Conservation (phyloP, 371 early-diverging fungal genomes). For the Rhizopus microsporus region DNA sequence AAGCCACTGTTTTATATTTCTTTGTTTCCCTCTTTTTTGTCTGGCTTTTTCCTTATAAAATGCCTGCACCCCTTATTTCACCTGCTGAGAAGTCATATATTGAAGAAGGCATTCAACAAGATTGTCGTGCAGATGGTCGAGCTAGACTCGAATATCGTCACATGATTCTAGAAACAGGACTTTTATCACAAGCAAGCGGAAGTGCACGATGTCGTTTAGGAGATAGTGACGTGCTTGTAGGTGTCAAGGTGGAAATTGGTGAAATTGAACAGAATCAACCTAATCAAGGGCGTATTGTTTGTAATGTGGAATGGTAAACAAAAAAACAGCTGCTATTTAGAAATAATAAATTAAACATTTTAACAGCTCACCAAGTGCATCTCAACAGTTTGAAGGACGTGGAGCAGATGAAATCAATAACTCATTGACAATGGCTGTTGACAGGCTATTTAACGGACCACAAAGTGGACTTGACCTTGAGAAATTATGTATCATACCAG, state of each 20-base stretch:
- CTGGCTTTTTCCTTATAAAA: conserved; percentile 11
- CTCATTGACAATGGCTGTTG: conserved; percentile 78
- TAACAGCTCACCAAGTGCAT: conserved; percentile 73
- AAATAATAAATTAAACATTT: conserved; percentile 4
- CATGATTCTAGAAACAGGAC: conserved; percentile 74
- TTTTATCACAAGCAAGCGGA: conserved; percentile 89
- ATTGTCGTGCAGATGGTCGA: conserved; percentile 90
- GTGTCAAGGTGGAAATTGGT: conserved; percentile 90
- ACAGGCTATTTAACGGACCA: conserved; percentile 76
- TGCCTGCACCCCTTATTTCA: conserved; percentile 62
- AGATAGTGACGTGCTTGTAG: conserved; percentile 88
- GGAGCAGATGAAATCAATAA: conserved; percentile 84
- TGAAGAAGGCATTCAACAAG: conserved; percentile 74
- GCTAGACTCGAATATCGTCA: conserved; percentile 76
- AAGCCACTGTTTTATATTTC: conserved; percentile 15
- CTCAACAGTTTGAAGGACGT: conserved; percentile 79
- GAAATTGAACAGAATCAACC: conserved; percentile 60
- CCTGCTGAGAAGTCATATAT: conserved; percentile 85
- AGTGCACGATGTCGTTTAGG: conserved; percentile 81
- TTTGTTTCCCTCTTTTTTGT: conserved; percentile 38
- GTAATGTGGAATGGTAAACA: conserved; percentile 84
- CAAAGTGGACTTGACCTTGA: conserved; percentile 85
- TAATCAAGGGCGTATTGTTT: conserved; percentile 71
- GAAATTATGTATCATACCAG: conserved; percentile 86
- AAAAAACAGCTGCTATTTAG: background rate